These are phyloP conservation scores for Erythrobasidium yunnanense DNA, from an alignment of 768 basidiomycete species.

Conservation along the genomic window DNA sequence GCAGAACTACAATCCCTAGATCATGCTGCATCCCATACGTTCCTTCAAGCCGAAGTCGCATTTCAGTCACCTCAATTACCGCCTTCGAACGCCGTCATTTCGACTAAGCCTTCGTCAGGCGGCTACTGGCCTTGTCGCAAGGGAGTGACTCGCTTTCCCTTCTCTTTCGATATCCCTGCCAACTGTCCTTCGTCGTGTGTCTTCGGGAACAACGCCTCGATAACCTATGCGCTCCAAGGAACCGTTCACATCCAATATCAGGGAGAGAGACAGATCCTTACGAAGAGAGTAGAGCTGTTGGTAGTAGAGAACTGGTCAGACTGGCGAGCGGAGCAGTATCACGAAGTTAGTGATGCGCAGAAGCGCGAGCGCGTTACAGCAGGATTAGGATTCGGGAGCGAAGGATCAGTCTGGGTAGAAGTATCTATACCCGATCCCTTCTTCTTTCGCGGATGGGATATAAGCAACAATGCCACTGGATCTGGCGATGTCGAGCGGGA, in stretches of 20 bases:
- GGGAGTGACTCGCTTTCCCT: constrained; percentile 35
- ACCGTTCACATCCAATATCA: constrained; percentile 27
- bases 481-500: constrained; percentile 8
- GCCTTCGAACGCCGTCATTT: constrained; percentile 33
- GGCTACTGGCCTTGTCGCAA: constrained; percentile 31
- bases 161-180: constrained; percentile 31
- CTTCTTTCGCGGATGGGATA: constrained; percentile 31
- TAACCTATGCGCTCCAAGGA: constrained; percentile 32
- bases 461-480: constrained; percentile 18
- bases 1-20: constrained; percentile 35
- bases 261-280: constrained; percentile 28
- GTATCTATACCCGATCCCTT: constrained; percentile 25
- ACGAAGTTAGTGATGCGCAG: constrained; percentile 17
- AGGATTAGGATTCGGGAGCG: constrained; percentile 13
- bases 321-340: constrained; percentile 29
- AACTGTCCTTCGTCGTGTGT: constrained; percentile 30
- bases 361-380: constrained; percentile 14
- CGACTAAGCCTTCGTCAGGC: background rate
- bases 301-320: constrained; percentile 37
- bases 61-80: constrained; percentile 34
- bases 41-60: constrained; percentile 29
- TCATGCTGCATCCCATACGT: constrained; percentile 33
- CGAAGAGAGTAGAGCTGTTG: constrained; percentile 22
- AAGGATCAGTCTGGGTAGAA: background rate
- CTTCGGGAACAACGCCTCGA: constrained; percentile 32